phyloP scores from a whole-genome alignment of 169 alveolate species.

The Perkinsus olseni region DNA sequence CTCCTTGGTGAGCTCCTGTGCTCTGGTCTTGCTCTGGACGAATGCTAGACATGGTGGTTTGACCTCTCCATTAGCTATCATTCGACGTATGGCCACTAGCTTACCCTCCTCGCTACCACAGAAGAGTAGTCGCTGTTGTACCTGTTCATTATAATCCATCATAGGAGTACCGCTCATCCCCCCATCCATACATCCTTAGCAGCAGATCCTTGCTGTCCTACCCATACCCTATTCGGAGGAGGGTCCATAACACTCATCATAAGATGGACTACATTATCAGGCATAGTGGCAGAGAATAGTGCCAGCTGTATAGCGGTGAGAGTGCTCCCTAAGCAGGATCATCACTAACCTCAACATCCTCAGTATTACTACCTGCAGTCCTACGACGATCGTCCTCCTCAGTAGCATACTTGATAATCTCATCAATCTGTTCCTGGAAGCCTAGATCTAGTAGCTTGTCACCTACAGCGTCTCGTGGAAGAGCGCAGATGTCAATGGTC shows the following conservation, averaged over 20 bases:
- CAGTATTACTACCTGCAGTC: neutral
- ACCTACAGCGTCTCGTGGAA: no score
- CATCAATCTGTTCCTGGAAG: constrained; percentile 46
- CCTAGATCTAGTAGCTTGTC: constrained; percentile 38
- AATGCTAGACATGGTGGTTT: constrained; percentile 26
- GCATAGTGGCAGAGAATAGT: constrained; percentile 71
- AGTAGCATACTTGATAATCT: constrained; percentile 30
- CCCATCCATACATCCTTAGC: neutral
- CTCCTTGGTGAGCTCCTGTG: constrained; percentile 23
- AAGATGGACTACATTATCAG: constrained; percentile 46
- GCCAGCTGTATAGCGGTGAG: constrained; percentile 17
- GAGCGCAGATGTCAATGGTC: no score
- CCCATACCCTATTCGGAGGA: neutral
- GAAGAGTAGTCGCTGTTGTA: neutral
- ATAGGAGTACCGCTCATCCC: no score
- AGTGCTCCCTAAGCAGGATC: neutral
- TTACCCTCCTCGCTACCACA: constrained; percentile 18
- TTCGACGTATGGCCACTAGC: constrained; percentile 21
- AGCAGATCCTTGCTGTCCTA: neutral
- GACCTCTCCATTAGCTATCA: constrained; percentile 21
- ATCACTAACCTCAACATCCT: neutral
- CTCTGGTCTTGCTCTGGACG: constrained; percentile 26
- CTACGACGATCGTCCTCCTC: constrained; percentile 6
- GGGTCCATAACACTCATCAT: neutral
- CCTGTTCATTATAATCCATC: neutral